Evolutionary conservation across 2,329 filamentous ascomycete species (phyloP).

Genomic region (Exophiala aquamarina): DNA sequence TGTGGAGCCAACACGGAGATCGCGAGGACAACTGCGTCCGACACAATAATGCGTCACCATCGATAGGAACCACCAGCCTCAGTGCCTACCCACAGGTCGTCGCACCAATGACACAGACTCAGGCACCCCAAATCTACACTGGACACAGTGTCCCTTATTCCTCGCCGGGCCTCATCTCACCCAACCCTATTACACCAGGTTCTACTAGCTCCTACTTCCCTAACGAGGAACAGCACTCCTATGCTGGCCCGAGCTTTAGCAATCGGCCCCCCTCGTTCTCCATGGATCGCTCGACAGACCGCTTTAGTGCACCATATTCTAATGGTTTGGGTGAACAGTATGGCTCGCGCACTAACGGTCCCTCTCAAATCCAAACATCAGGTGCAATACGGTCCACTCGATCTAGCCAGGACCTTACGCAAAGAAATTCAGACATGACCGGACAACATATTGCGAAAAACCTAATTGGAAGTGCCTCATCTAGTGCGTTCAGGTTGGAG

Average conservation of each 20-base stretch:
- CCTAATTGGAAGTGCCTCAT: constrained; percentile 85
- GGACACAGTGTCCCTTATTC: neutral
- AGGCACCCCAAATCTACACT: constrained; percentile 8
- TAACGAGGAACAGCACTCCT: constrained; percentile 4
- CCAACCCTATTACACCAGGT: constrained; percentile 40
- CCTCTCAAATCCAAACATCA: too few species aligned
- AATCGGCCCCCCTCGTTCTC: constrained; percentile 1
- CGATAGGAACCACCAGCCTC: constrained; percentile 16
- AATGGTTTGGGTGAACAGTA: neutral
- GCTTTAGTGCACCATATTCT: constrained; percentile 9
- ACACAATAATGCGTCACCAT: constrained; percentile 38
- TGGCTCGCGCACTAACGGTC: too few species aligned
- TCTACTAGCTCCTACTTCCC: constrained; percentile 78
- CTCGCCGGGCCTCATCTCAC: constrained; percentile 1
- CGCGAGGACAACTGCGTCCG: constrained; percentile 69
- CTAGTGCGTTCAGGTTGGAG: constrained; percentile 83
- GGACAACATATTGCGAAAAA: constrained; percentile 62
- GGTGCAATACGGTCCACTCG: too few species aligned
- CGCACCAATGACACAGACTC: neutral
- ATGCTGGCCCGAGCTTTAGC: neutral
- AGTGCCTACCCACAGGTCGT: constrained; percentile 12
- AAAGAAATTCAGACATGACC: neutral
- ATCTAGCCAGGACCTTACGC: constrained; percentile 14
- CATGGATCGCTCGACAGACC: neutral
- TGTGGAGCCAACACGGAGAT: constrained; percentile 63